phyloP scores from a whole-genome alignment of 2,329 filamentous ascomycete genomes.

The Pezicula radicicola region DNA sequence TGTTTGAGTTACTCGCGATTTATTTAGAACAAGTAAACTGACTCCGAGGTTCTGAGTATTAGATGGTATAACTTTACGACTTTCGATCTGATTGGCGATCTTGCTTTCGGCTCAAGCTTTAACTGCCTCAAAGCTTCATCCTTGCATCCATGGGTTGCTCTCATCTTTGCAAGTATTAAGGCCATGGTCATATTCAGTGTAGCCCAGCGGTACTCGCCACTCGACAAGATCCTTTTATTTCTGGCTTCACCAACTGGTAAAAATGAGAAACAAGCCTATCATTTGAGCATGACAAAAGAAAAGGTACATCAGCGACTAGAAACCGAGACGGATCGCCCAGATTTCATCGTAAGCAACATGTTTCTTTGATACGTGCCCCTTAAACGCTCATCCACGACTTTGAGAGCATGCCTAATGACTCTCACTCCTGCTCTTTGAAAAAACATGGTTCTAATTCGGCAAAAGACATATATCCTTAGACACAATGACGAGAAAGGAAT shows the following conservation, averaged over 20 bases:
- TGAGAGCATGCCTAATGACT: no score
- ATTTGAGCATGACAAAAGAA: not conserved
- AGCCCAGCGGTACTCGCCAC: not conserved
- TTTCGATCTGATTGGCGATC: slow-evolving; percentile 34
- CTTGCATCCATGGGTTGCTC: slow-evolving; percentile 22
- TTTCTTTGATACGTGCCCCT: no score
- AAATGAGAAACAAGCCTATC: not conserved
- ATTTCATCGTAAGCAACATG: slow-evolving; percentile 1
- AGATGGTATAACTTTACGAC: slow-evolving; percentile 28
- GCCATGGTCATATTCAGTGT: not conserved
- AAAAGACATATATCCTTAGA: slow-evolving; percentile 4
- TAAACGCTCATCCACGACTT: no score
- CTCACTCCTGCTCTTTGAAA: no score
- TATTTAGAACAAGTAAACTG: no score
- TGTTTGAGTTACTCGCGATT: no score
- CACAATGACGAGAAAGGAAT: slow-evolving; percentile 7
- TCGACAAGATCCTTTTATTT: slow-evolving; percentile 3
- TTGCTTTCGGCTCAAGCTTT: slow-evolving; percentile 30
- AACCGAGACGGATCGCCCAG: not conserved
- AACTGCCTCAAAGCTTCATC: slow-evolving; percentile 25
- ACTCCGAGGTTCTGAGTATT: no score
- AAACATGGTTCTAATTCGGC: no score
- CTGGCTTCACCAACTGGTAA: not conserved
- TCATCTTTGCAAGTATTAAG: slow-evolving; percentile 24
- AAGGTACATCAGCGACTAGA: slow-evolving; percentile 5